Conservation (phyloP, 106 monocot genomes). For the Phalaenopsis equestris region DNA sequence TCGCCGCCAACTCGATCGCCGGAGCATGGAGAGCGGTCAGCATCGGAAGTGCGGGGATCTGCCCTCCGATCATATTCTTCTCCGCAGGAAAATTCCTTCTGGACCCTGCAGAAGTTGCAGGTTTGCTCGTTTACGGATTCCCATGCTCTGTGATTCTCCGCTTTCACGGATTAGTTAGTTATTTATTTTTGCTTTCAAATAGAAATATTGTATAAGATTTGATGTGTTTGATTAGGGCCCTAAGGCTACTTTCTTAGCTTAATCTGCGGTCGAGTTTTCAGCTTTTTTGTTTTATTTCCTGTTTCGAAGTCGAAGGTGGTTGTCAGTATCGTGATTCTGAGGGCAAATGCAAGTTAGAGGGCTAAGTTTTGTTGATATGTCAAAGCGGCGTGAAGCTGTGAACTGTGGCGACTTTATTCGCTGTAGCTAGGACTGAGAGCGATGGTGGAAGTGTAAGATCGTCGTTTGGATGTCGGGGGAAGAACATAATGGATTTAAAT, state of each 20-base stretch:
- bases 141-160: background rate
- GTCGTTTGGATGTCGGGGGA: too few relatives aligned
- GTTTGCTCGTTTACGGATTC: constrained; percentile 6
- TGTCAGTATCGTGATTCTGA: background rate
- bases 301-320: background rate
- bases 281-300: background rate
- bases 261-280: background rate
- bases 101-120: constrained; percentile 27
- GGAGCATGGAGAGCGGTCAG: background rate
- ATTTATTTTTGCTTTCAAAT: too few relatives aligned
- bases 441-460: too few relatives aligned
- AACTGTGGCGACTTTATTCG: background rate
- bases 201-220: background rate
- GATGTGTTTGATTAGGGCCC: background rate
- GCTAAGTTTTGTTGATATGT: background rate
- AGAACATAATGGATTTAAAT: too few relatives aligned
- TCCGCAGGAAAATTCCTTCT: constrained; percentile 10
- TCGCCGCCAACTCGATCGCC: background rate
- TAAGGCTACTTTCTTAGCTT: background rate
- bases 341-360: background rate
- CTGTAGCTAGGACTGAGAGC: background rate
- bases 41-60: background rate
- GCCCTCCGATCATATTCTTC: constrained; percentile 7
- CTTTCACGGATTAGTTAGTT: background rate
- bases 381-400: background rate